A percentile compares a stretch with the other conserved stretches of the same genome.
Conservation (phyloP, 495 filamentous ascomycete species). For the Penicillium cinerascens region DNA sequence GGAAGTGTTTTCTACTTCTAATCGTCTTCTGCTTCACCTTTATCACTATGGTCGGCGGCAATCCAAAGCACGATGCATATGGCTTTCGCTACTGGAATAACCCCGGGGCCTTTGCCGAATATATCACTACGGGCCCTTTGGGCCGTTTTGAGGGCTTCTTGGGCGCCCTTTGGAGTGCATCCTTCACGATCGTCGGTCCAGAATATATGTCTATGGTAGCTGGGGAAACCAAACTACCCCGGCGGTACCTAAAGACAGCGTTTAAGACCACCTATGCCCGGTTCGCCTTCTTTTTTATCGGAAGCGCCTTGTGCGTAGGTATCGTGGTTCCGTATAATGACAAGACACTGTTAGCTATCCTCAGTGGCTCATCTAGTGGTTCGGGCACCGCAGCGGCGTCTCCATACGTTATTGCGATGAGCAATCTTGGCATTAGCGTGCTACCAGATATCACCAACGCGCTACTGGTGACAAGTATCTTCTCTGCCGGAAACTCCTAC, state of each 20-base stretch:
- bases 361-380: conserved; percentile 23
- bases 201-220: conserved; percentile 79
- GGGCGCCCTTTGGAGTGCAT: conserved; percentile 54
- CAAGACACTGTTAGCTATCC: conserved; percentile 41
- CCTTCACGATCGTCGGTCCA: conserved; percentile 47
- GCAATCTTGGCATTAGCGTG: conserved; percentile 58
- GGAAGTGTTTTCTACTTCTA: conserved; percentile 65
- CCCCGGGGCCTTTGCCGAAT: conserved; percentile 35
- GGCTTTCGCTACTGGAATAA: conserved; percentile 60
- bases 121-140: conserved; percentile 54
- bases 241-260: conserved; percentile 47
- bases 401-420: conserved; percentile 82
- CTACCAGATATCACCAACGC: conserved; percentile 74
- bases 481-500: conserved; percentile 77
- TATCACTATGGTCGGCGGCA: conserved; percentile 65
- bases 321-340: conserved; percentile 61
- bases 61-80: conserved; percentile 63
- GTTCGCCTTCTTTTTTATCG: conserved; percentile 68
- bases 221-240: conserved; percentile 70
- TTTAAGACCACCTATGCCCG: conserved; percentile 72
- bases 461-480: conserved; percentile 65
- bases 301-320: conserved; percentile 63
- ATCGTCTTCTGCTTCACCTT: conserved; percentile 43
- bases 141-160: conserved; percentile 71
- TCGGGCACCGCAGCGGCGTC: conserved; percentile 55